Conservation (phyloP, 352 stramenopile species). For the Phytophthora cryptogea region DNA sequence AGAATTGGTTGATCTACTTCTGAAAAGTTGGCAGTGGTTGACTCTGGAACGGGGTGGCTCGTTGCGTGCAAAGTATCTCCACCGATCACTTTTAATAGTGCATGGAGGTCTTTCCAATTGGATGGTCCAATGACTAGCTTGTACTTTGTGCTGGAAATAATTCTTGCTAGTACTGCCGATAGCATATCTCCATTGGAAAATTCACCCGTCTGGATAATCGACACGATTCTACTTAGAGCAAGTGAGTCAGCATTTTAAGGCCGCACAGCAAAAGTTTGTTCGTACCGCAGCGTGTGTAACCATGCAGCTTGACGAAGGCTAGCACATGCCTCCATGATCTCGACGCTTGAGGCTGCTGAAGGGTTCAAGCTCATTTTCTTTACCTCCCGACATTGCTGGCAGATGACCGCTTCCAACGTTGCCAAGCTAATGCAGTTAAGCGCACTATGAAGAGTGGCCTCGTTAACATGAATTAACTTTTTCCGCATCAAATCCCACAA, state of each 20-base stretch:
- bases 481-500: slow-evolving; percentile 55
- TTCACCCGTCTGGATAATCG: slow-evolving; percentile 26
- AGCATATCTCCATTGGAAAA: slow-evolving; percentile 14
- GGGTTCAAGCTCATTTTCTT: slow-evolving; percentile 56
- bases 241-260: slow-evolving; percentile 4
- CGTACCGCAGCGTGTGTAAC: slow-evolving; percentile 69
- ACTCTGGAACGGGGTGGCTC: background rate
- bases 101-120: slow-evolving; percentile 44
- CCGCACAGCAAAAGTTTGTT: background rate
- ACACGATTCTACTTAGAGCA: slow-evolving; percentile 18
- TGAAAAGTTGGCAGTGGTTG: background rate
- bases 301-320: slow-evolving; percentile 65
- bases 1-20: slow-evolving; percentile 13
- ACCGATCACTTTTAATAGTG: slow-evolving; percentile 21
- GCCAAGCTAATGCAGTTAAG: slow-evolving; percentile 45
- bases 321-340: slow-evolving; percentile 56
- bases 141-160: slow-evolving; percentile 43
- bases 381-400: slow-evolving; percentile 45
- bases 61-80: background rate
- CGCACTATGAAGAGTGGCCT: slow-evolving; percentile 27
- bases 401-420: slow-evolving; percentile 48
- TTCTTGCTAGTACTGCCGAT: slow-evolving; percentile 19
- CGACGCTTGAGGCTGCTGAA: slow-evolving; percentile 40
- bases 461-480: slow-evolving; percentile 42
- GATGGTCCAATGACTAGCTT: slow-evolving; percentile 43